Percentiles rank a stretch among this genome's conserved stretches.
phyloP scores from a whole-genome alignment of 2,329 filamentous ascomycete genomes.

The Trichoderma sp. region DNA sequence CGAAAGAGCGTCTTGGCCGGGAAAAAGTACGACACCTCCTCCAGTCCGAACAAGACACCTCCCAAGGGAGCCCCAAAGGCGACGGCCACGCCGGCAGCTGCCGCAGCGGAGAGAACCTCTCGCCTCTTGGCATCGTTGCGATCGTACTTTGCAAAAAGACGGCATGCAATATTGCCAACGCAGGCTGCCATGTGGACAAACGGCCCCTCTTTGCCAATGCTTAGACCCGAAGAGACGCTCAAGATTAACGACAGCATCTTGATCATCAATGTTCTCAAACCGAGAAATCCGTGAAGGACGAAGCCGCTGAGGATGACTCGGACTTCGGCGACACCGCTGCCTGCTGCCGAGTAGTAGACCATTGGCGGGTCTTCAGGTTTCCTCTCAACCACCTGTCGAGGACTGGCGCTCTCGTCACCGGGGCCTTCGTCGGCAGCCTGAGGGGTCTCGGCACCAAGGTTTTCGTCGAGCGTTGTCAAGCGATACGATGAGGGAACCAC shows the following conservation, averaged over 20 bases:
- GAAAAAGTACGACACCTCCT: slow-evolving; percentile 97
- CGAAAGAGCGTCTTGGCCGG: slow-evolving; percentile 95
- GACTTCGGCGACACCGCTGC: slow-evolving; percentile 94
- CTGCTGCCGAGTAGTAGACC: slow-evolving; percentile 93
- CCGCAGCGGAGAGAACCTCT: slow-evolving; percentile 89
- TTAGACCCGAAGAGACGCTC: slow-evolving; percentile 88
- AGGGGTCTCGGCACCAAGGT: slow-evolving; percentile 66
- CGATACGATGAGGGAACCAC: slow-evolving; percentile 86
- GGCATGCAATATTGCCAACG: slow-evolving; percentile 90
- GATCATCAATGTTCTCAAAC: slow-evolving; percentile 78
- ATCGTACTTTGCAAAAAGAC: slow-evolving; percentile 92
- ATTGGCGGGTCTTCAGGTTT: slow-evolving; percentile 58
- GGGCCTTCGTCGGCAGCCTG: slow-evolving; percentile 39
- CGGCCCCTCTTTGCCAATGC: slow-evolving; percentile 88
- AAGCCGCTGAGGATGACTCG: slow-evolving; percentile 98
- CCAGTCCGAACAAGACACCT: slow-evolving; percentile 86
- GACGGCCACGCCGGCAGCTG: slow-evolving; percentile 87
- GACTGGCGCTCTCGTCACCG: slow-evolving; percentile 45
- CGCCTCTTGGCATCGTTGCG: slow-evolving; percentile 90
- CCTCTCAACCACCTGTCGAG: slow-evolving; percentile 38
- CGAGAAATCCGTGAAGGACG: slow-evolving; percentile 92
- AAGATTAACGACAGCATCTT: slow-evolving; percentile 82
- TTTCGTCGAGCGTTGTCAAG: slow-evolving; percentile 86
- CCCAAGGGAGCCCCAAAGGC: slow-evolving; percentile 87
- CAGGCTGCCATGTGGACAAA: slow-evolving; percentile 98